These are phyloP conservation scores for Musa schizocarpa DNA, from an alignment of 176 grass and related monocot species.

Conservation along the genomic window DNA sequence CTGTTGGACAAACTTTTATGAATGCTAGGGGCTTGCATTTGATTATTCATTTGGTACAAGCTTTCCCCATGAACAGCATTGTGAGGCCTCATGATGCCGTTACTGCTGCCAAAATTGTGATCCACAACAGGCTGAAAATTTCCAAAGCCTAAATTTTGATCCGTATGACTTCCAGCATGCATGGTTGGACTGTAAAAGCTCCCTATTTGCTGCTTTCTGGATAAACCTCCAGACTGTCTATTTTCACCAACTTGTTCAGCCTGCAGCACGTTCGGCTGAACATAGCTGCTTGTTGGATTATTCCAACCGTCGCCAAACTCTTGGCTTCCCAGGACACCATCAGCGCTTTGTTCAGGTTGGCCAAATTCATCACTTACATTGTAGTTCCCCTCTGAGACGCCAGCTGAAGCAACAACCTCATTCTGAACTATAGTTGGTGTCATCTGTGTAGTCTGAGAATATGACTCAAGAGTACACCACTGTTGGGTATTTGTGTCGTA, in stretches of 20 bases:
- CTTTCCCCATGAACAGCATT: constrained; percentile 38
- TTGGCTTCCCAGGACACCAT: not conserved
- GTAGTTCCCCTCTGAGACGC: not conserved
- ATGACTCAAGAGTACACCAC: constrained; percentile 67
- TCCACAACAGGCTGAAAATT: constrained; percentile 31
- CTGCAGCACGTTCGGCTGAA: constrained; percentile 25
- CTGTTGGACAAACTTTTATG: constrained; percentile 50
- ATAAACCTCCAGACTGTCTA: constrained; percentile 26
- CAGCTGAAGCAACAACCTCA: constrained; percentile 12
- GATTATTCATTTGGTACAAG: constrained; percentile 21
- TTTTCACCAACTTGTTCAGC: constrained; percentile 33
- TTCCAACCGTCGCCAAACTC: constrained; percentile 2
- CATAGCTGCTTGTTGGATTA: not conserved
- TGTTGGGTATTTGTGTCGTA: constrained; percentile 79
- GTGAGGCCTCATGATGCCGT: constrained; percentile 29
- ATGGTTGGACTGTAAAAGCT: constrained; percentile 16
- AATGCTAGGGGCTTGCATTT: constrained; percentile 23
- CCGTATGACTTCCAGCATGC: constrained; percentile 9
- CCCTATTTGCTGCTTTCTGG: constrained; percentile 25
- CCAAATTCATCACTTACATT: not conserved
- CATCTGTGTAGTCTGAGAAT: constrained; percentile 31
- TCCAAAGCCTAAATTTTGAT: constrained; percentile 22
- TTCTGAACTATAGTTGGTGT: constrained; percentile 29
- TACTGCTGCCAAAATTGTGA: constrained; percentile 31
- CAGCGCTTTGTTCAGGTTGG: not conserved